Percentiles rank a stretch among this genome's conserved stretches.
phyloP scores from a whole-genome alignment of 78 protist species.

The Dictyostelium intermedium region DNA sequence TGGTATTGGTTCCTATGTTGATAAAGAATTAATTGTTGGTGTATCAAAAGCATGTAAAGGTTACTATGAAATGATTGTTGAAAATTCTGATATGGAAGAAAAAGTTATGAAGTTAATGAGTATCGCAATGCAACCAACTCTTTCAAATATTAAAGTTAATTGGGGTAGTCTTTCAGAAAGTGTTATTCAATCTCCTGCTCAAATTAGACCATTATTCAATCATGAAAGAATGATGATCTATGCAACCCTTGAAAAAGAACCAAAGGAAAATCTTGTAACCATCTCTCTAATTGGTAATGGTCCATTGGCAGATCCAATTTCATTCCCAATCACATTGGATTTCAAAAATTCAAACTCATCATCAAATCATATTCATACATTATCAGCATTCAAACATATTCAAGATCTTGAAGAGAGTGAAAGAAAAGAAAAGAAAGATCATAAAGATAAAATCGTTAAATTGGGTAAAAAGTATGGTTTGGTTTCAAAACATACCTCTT shows the following conservation, averaged over 20 bases:
- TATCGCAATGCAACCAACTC: slow-evolving; percentile 65
- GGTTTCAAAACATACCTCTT: slow-evolving; percentile 43
- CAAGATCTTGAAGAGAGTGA: slow-evolving; percentile 33
- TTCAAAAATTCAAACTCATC: not conserved
- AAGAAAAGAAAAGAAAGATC: not conserved
- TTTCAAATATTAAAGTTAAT: slow-evolving; percentile 45
- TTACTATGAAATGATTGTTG: slow-evolving; percentile 45
- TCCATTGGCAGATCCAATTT: not conserved
- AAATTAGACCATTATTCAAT: slow-evolving; percentile 47
- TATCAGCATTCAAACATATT: slow-evolving; percentile 12
- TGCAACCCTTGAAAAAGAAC: not conserved
- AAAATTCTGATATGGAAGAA: slow-evolving; percentile 33
- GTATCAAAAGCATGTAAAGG: slow-evolving; percentile 69
- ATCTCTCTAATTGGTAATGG: slow-evolving; percentile 21
- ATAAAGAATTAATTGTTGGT: slow-evolving; percentile 44
- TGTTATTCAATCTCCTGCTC: slow-evolving; percentile 23
- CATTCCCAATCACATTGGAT: slow-evolving; percentile 6
- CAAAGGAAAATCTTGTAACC: not conserved
- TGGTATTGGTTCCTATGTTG: slow-evolving; percentile 80
- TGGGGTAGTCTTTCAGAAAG: slow-evolving; percentile 1
- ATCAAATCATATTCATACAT: slow-evolving; percentile 1
- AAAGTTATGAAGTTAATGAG: slow-evolving; percentile 37
- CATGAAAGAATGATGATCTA: slow-evolving; percentile 59
- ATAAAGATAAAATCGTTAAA: slow-evolving; percentile 22
- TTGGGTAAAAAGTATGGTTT: slow-evolving; percentile 42